Evolutionary conservation across 2,329 filamentous ascomycete genomes (phyloP).

Genomic region (Peltaster fructicola): DNA sequence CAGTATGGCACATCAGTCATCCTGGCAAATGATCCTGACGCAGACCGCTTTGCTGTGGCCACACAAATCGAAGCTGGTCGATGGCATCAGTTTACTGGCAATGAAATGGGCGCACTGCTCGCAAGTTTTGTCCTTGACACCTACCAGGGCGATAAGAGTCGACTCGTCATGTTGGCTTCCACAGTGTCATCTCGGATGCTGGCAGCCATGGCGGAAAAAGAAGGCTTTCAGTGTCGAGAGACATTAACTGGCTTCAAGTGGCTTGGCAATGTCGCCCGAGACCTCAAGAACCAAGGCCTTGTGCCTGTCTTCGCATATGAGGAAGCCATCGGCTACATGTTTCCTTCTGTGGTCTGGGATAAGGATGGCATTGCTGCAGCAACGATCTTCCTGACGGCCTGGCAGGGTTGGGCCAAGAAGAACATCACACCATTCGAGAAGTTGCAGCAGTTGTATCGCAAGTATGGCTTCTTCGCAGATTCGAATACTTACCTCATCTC

Average conservation of each 20-base stretch:
- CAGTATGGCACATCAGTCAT: constrained; percentile 32
- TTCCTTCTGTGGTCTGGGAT: constrained; percentile 42
- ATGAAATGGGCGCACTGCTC: constrained; percentile 44
- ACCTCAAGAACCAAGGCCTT: constrained; percentile 32
- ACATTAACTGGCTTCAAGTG: constrained; percentile 52
- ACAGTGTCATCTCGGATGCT: constrained; percentile 49
- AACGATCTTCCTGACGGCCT: constrained; percentile 39
- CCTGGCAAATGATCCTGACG: constrained; percentile 47
- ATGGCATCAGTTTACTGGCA: constrained; percentile 48
- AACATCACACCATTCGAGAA: constrained; percentile 40
- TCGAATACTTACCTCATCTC: constrained; percentile 47
- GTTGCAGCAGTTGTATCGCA: constrained; percentile 37
- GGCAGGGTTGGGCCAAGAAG: constrained; percentile 32
- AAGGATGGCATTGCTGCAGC: constrained; percentile 48
- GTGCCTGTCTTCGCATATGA: constrained; percentile 42
- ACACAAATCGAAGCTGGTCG: constrained; percentile 35
- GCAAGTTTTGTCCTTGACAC: constrained; percentile 39
- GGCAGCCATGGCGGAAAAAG: constrained; percentile 34
- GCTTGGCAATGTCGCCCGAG: constrained; percentile 42
- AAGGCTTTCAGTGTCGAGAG: constrained; percentile 40
- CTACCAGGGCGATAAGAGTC: constrained; percentile 20
- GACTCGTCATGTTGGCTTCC: constrained; percentile 41
- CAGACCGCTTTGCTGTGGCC: constrained; percentile 44
- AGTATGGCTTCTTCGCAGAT: constrained; percentile 44
- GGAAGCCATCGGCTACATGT: constrained; percentile 51